Base-by-base conservation (phyloP, 495 filamentous ascomycete genomes). In the Parachaetomium inaequale region DNA sequence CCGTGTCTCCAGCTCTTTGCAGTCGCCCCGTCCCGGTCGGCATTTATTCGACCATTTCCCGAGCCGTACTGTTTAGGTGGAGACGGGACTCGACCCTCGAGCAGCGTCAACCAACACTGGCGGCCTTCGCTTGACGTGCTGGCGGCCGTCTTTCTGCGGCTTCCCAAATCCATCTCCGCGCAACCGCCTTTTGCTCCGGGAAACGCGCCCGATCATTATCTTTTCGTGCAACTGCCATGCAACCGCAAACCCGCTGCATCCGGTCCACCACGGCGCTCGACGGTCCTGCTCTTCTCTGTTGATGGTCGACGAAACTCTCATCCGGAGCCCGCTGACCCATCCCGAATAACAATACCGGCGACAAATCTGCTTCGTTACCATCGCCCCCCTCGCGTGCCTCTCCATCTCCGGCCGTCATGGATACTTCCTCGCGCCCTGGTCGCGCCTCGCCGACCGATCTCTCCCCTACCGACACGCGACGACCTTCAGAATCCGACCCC, bases 391-490 rank as follows among this genome's bases (percentile, higher is more conserved):
- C 1, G 14, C 2, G 5, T 5, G 23, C 34, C 4, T 17, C 51
- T 8, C 12, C 19, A 11, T 11, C 29, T 19, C 36, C 45, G 10
- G n/a, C 19, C 45, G 34, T 8, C 66, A 81, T 80, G 79, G 77
- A 78, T 63, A 70, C 73, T 25, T 63, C 64, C 47, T 66, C 70
- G 28, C 70, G 71, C 7, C 58, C 68, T 17, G 66, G 50, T 61
- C 66, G 70, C 65, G 70, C 68, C 38, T 64, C 68, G 58, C 64
- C 73, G 17, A 57, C 55, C 56, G 65, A 76, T 53, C 66, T 72
- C 32, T 78, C 79, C 26, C 75, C 78, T 7, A 74, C 74, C n/a
- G 72, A 79, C 60, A 74, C 76, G 51, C 78, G 76, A 45, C 70
- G 70, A 28, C 72, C 70, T 14, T 63, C 64, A 26, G 68, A 72